Evolutionary conservation across 352 stramenopile genomes (phyloP).

Genomic region (Peronospora destructor): DNA sequence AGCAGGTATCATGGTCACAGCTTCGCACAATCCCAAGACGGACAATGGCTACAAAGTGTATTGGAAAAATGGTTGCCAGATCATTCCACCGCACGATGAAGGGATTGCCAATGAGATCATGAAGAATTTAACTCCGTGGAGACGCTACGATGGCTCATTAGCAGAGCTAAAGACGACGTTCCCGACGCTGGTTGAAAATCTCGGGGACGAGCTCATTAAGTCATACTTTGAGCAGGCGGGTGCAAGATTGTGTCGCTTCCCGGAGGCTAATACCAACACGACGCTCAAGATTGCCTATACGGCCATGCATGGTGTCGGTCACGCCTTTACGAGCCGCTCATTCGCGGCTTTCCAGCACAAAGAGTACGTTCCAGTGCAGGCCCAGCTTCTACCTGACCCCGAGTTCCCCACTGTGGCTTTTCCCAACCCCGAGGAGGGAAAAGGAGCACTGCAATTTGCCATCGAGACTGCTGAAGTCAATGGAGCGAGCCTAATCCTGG

Average conservation of each 20-base stretch:
- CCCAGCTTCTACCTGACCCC: constrained; percentile 90
- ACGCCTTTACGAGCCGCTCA: constrained; percentile 86
- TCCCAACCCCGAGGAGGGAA: constrained; percentile 97
- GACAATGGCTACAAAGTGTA: constrained; percentile 99
- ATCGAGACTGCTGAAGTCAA: constrained; percentile 83
- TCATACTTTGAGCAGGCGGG: constrained; percentile 63
- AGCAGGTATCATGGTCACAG: constrained; percentile 91
- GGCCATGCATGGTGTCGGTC: constrained; percentile 97
- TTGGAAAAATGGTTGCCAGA: constrained; percentile 93
- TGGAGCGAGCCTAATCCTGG: constrained; percentile 87
- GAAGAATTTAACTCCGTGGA: constrained; percentile 87
- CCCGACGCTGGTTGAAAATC: constrained; percentile 51
- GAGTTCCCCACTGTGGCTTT: constrained; percentile 96
- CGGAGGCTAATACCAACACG: constrained; percentile 49
- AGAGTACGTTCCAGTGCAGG: constrained; percentile 78
- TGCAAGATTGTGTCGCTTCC: constrained; percentile 53
- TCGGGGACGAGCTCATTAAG: constrained; percentile 57
- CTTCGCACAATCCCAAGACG: constrained; percentile 96
- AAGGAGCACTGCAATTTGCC: constrained; percentile 92
- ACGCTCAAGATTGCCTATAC: constrained; percentile 90
- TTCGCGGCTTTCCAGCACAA: constrained; percentile 88
- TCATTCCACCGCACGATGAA: constrained; percentile 93
- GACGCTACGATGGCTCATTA: constrained; percentile 45
- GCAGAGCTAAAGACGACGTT: constrained; percentile 30
- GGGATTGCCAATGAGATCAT: constrained; percentile 89